Evolutionary conservation across 1,139 yeast genomes (phyloP).

Genomic region (Trichomonascaceae sp.): DNA sequence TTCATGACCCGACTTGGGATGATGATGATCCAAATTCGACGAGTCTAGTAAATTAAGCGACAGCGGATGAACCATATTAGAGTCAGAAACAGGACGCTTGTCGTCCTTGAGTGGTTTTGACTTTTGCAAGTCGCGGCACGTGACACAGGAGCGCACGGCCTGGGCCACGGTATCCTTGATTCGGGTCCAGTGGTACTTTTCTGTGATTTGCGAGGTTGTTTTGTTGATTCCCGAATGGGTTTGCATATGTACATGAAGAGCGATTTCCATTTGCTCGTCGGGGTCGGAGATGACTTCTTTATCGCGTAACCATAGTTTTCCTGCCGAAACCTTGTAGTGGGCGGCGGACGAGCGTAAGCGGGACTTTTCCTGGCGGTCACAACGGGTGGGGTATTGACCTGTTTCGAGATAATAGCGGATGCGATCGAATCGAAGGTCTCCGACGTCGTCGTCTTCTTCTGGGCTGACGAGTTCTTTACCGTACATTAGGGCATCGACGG

Average conservation of each 20-base stretch:
- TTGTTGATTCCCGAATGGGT: slow-evolving; percentile 87
- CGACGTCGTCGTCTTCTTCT: slow-evolving; percentile 37
- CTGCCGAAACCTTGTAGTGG: slow-evolving; percentile 58
- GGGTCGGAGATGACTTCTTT: slow-evolving; percentile 74
- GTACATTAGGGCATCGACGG: slow-evolving; percentile 72
- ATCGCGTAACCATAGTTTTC: slow-evolving; percentile 63
- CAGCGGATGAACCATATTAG: slow-evolving; percentile 1
- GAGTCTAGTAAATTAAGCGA: too few species aligned
- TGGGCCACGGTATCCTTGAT: slow-evolving; percentile 79
- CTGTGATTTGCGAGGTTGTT: slow-evolving; percentile 66
- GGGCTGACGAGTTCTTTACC: slow-evolving; percentile 34
- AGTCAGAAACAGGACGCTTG: slow-evolving; percentile 1
- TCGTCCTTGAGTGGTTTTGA: slow-evolving; percentile 3
- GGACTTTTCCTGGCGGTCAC: slow-evolving; percentile 74
- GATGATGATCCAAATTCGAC: too few species aligned
- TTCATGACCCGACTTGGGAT: background rate
- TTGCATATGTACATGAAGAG: slow-evolving; percentile 53
- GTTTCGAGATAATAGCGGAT: slow-evolving; percentile 69
- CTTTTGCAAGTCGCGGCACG: slow-evolving; percentile 42
- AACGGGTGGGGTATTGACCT: slow-evolving; percentile 74
- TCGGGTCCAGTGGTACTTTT: slow-evolving; percentile 80
- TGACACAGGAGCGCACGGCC: slow-evolving; percentile 63
- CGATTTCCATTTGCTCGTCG: slow-evolving; percentile 58
- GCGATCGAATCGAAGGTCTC: slow-evolving; percentile 60
- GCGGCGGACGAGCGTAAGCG: slow-evolving; percentile 72